Percentiles rank a stretch among this genome's conserved stretches.
These are phyloP conservation scores for Nepenthes alata DNA, from an alignment of 179 eudicot species.

Conservation along the genomic window DNA sequence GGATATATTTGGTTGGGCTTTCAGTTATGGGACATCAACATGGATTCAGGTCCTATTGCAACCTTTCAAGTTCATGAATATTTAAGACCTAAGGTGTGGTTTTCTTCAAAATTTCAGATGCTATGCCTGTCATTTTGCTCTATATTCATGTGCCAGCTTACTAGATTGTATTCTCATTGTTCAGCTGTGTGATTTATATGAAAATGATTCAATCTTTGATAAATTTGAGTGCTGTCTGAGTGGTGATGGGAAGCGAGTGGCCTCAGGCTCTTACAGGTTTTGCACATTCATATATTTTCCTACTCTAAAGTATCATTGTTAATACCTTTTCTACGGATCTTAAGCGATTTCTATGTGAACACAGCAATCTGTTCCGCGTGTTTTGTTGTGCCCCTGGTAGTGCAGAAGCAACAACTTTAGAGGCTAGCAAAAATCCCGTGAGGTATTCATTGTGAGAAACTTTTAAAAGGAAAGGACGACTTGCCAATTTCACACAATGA, in stretches of 20 bases:
- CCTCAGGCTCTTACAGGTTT: constrained; percentile 17
- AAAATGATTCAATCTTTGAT: constrained; percentile 15
- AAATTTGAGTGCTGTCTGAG: constrained; percentile 16
- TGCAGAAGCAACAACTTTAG: constrained; percentile 48
- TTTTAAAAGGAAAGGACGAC: background rate
- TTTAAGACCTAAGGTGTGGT: constrained; percentile 12
- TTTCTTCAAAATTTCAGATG: background rate
- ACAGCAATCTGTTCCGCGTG: constrained; percentile 62
- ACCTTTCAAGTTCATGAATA: constrained; percentile 18
- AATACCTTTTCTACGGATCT: background rate
- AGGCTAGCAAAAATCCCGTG: constrained; percentile 70
- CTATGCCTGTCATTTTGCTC: background rate
- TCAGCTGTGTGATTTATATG: constrained; percentile 14
- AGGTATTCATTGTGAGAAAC: constrained; percentile 22
- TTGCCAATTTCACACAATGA: background rate
- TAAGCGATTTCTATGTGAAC: constrained; percentile 3
- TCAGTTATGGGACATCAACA: constrained; percentile 16
- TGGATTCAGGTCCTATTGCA: constrained; percentile 17
- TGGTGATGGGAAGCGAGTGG: constrained; percentile 15
- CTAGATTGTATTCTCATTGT: background rate
- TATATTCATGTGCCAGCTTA: background rate
- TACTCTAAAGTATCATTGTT: background rate
- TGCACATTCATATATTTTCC: background rate
- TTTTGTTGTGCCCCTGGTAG: constrained; percentile 44
- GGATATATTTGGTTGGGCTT: background rate